These are phyloP conservation scores for Alternaria gaisen DNA, from an alignment of 2,329 filamentous ascomycete species.

Conservation along the genomic window DNA sequence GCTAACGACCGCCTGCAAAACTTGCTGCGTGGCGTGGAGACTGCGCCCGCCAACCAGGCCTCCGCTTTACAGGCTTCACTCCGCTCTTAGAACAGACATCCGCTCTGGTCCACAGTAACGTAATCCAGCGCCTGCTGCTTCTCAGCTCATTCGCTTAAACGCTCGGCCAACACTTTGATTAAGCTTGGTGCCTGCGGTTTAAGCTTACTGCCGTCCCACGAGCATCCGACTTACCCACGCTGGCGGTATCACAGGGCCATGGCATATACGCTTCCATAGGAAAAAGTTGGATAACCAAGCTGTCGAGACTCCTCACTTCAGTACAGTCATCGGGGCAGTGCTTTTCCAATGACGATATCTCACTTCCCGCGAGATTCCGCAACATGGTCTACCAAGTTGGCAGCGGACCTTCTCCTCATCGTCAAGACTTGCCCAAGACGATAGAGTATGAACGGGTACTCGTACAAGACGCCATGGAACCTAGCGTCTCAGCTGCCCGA, in stretches of 20 bases:
- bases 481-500: slow-evolving; percentile 43
- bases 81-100: slow-evolving; percentile 34
- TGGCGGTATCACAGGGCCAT: slow-evolving; percentile 32
- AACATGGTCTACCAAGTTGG: slow-evolving; percentile 2
- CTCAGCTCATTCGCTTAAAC: slow-evolving; percentile 33
- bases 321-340: slow-evolving; percentile 2
- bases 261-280: slow-evolving; percentile 15
- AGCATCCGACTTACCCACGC: slow-evolving; percentile 39
- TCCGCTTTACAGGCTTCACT: slow-evolving; percentile 7
- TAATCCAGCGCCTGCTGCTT: slow-evolving; percentile 32
- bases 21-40: slow-evolving; percentile 28
- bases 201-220: slow-evolving; percentile 47
- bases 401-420: slow-evolving; percentile 14
- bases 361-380: neutral
- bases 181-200: slow-evolving; percentile 44
- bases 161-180: slow-evolving; percentile 34
- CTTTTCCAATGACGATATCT: slow-evolving; percentile 1
- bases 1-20: slow-evolving; percentile 10
- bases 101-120: slow-evolving; percentile 46
- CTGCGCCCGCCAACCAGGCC: slow-evolving; percentile 14
- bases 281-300: slow-evolving; percentile 7
- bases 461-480: slow-evolving; percentile 26
- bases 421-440: slow-evolving; percentile 31
- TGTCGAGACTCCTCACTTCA: neutral
- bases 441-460: slow-evolving; percentile 23